These are phyloP conservation scores for Cryptococcus hybrid DNA, from an alignment of 1,284 basidiomycete species.

Conservation along the genomic window DNA sequence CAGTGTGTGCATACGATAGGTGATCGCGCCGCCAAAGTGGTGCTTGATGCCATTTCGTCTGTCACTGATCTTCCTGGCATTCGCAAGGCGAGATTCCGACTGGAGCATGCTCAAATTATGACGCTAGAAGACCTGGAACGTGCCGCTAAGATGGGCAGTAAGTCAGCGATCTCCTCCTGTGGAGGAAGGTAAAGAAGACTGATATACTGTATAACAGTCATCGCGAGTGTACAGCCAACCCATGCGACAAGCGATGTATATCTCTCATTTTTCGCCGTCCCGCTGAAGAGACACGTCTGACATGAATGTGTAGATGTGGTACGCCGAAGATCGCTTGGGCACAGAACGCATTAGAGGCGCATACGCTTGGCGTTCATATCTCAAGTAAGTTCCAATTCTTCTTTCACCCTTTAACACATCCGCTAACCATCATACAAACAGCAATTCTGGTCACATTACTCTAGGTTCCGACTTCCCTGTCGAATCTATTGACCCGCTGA, in stretches of 20 bases:
- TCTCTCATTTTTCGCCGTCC: slow-evolving; percentile 1
- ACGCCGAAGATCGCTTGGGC: slow-evolving; percentile 77
- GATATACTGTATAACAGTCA: slow-evolving; percentile 57
- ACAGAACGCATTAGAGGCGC: slow-evolving; percentile 75
- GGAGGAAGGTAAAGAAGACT: no score
- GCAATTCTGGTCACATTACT: slow-evolving; percentile 60
- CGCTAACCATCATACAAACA: slow-evolving; percentile 33
- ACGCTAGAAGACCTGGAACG: slow-evolving; percentile 65
- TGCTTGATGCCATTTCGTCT: slow-evolving; percentile 71
- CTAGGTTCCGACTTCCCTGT: slow-evolving; percentile 92
- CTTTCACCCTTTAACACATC: neutral
- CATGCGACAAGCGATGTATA: slow-evolving; percentile 65
- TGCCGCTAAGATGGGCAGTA: slow-evolving; percentile 68
- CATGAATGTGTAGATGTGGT: slow-evolving; percentile 65
- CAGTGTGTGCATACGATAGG: slow-evolving; percentile 71
- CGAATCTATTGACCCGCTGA: slow-evolving; percentile 56
- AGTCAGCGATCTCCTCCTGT: slow-evolving; percentile 21
- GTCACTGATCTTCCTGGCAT: slow-evolving; percentile 45
- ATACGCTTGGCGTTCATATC: slow-evolving; percentile 79
- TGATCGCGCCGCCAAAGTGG: slow-evolving; percentile 77
- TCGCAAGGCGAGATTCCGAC: slow-evolving; percentile 61
- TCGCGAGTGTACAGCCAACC: slow-evolving; percentile 89
- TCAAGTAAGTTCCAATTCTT: slow-evolving; percentile 56
- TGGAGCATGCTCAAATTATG: slow-evolving; percentile 92
- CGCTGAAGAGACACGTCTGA: neutral